Evolutionary conservation across 177 flowering plant species (phyloP), one percentile per base, ranked within the genome.

Genomic region (Vitis hybrid): DNA sequence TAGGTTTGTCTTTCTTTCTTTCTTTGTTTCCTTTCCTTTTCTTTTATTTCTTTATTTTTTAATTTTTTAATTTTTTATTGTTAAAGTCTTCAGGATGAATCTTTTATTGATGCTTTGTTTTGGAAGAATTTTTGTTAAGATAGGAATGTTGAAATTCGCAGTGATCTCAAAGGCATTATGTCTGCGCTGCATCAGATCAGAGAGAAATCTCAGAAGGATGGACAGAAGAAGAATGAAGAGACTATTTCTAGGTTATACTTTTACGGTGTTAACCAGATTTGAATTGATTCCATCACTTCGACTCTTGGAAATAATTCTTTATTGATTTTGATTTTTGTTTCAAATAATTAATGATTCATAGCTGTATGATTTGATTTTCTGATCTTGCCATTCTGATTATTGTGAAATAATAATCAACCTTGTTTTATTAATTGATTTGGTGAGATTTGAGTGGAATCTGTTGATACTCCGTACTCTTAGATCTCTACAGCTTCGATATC

Each of bases 171-270:
- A 78, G 97, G 92, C 11, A 82, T 94, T 15, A 72, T 94, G 80
- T 85, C 89, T 65, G 93, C 95, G 49, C 72, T 94, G 78, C 86
- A 92, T 33, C 92, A 83, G 85, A 89, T 94, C 76, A 80, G 65
- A 75, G 95, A 90, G 70, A 89, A 90, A 62, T 88, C 97, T 18
- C 89, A 89, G 22, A 87, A 84, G 74, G 98, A 94, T 49, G 97
- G 85, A 13, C 91, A 82, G 79, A 94, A 88, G 88, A 94, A 90
- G 89, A 91, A 82, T 51, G 97, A 93, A 72, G 95, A 91, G 78
- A 85, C 88, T 5, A 94, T 94, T 53, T 83, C 89, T 3, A 90
- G 97, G 98, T 92, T 18, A 60, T 39, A 51, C 18, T 39, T 15
- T 29, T 14, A 3, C 12, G 7, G 45, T 62, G 11, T 29, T 53